A percentile compares a stretch with the other conserved stretches of the same genome.
These are phyloP conservation scores for Yamagishiella unicocca DNA, from an alignment of 139 green algal species.

Conservation along the genomic window DNA sequence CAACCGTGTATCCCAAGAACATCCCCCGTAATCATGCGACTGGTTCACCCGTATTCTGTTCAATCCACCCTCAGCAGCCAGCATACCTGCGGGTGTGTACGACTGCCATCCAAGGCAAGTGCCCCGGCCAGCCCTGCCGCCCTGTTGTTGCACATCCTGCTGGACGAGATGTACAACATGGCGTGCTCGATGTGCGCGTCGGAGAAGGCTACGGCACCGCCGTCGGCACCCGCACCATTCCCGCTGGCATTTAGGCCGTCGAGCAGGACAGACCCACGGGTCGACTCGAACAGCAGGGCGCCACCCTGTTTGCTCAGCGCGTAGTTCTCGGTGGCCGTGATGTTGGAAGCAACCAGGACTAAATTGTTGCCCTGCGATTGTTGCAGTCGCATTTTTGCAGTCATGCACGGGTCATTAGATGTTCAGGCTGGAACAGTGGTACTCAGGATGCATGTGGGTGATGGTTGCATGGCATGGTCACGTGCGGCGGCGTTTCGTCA, in stretches of 20 bases:
- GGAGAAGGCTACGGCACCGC: background rate
- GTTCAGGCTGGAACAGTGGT: too few relatives aligned
- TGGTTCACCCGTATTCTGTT: too few relatives aligned
- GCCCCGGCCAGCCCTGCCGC: background rate
- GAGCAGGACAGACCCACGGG: background rate
- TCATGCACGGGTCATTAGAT: too few relatives aligned
- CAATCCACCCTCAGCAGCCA: background rate
- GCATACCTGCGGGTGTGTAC: background rate
- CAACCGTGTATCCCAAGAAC: too few relatives aligned
- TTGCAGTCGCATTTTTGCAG: too few relatives aligned
- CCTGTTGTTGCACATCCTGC: background rate
- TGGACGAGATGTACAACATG: background rate
- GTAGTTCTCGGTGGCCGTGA: background rate
- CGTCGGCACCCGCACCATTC: background rate
- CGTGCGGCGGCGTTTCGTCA: too few relatives aligned
- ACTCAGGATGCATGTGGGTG: too few relatives aligned
- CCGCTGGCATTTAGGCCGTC: background rate
- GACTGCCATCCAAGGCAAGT: background rate
- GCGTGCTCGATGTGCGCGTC: background rate
- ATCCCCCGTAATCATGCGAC: too few relatives aligned
- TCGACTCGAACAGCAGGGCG: background rate
- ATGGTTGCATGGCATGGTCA: too few relatives aligned
- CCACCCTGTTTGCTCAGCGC: background rate
- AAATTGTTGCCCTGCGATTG: background rate
- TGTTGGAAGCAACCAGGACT: too few relatives aligned